Evolutionary conservation across 2,329 filamentous ascomycete genomes (phyloP), one percentile per base, ranked within the genome.

Genomic region (Ophiostoma himal-ulmi): DNA sequence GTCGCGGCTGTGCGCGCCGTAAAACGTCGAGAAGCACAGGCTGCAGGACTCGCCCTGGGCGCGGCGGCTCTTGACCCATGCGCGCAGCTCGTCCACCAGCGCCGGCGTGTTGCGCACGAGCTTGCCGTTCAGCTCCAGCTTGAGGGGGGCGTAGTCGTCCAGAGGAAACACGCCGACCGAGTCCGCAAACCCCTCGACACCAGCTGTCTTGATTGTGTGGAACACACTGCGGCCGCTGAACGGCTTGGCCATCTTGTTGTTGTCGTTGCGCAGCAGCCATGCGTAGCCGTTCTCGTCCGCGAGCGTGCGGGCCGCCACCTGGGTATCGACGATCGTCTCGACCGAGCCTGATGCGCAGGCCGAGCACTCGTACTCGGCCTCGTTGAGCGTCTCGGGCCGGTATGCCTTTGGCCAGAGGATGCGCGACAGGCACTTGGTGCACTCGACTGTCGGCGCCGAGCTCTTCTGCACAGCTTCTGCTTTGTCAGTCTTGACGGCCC

Each of bases 361-460:
- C 0, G 79, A 75, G 71, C 83, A 85, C 36, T 75, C 73, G 75
- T 81, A 85, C 14, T 73, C 71, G 0, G 72, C 57, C 0, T 74
- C 65, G 3, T 78, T 73, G 3, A 81, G 75, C n/a, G 72, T 74
- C 11, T 73, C 52, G 0, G 81, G 79, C 5, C 81, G 81, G 73
- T 84, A 84, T 70, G 78, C 78, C 0, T 74, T 65, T 0, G 83
- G 83, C 80, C 81, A 85, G 71, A 85, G 82, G 26, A 85, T 76
- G 36, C 79, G 79, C 75, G 78, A 84, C 37, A 80, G 72, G 69
- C 83, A 85, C 52, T 76, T 77, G 7, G 69, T 77, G 74, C 83
- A 85, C 70, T 83, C 79, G 1, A 85, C 77, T n/a, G 75, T 77
- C 0, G 83, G 82, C 0, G 82, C 79, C 41, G 57, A 69, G 37